Evolutionary conservation across 352 stramenopile species (phyloP).

Genomic region (Globisporangium spiculum): DNA sequence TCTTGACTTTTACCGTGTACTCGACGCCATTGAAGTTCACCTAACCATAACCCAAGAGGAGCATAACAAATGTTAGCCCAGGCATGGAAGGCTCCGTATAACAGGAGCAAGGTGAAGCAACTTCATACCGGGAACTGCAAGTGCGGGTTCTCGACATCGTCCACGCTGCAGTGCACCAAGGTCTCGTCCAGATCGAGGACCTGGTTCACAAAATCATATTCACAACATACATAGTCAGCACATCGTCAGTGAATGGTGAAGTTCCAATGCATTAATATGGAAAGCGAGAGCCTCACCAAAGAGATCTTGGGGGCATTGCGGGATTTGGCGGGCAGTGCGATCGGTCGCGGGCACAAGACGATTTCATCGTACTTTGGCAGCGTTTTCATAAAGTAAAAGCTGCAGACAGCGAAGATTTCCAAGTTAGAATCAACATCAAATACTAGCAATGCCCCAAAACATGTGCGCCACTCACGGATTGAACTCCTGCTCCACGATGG

Average conservation of each 20-base stretch:
- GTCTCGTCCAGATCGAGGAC: conserved; percentile 99
- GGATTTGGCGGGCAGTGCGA: conserved; percentile 56
- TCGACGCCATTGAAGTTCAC: conserved; percentile 94
- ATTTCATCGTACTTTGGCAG: conserved; percentile 79
- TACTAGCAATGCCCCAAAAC: not conserved
- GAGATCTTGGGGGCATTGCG: conserved; percentile 66
- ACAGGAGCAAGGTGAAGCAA: not conserved
- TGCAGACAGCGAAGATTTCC: conserved; percentile 19
- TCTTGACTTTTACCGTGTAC: conserved; percentile 96
- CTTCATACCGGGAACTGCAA: conserved; percentile 91
- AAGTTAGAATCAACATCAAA: not conserved
- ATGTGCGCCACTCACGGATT: conserved; percentile 56
- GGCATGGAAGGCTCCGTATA: not conserved
- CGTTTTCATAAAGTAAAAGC: conserved; percentile 87
- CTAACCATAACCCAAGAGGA: conserved; percentile 23
- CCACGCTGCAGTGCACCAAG: conserved; percentile 98
- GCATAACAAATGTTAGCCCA: not conserved
- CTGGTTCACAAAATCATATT: conserved; percentile 9
- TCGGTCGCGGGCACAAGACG: conserved; percentile 39
- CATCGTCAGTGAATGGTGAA: not conserved
- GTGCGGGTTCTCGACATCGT: conserved; percentile 92
- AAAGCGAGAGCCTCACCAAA: conserved; percentile 31
- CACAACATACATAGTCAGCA: not conserved
- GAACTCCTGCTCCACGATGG: conserved; percentile 56
- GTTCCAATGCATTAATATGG: not conserved